Evolutionary conservation across 192 early-diverging fungal genomes (phyloP).

Genomic region (Gryganskiella cystojenkinii): DNA sequence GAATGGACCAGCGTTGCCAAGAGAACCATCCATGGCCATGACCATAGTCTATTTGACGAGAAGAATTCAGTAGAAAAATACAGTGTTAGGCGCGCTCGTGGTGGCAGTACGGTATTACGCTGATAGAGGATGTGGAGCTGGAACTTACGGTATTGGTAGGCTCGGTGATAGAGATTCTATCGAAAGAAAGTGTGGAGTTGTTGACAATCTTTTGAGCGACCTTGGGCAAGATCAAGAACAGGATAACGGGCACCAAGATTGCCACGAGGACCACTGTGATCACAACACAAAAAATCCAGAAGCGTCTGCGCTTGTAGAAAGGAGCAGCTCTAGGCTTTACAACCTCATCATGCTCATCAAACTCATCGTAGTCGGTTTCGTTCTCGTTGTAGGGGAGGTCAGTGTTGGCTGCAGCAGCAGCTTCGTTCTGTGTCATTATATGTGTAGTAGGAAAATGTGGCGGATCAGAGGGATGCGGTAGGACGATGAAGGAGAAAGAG

Average conservation of each 20-base stretch:
- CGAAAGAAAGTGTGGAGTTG: constrained; percentile 49
- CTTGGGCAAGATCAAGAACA: constrained; percentile 66
- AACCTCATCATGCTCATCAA: constrained; percentile 48
- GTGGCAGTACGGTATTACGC: too few species aligned
- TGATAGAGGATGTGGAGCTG: too few species aligned
- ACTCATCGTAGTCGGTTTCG: constrained; percentile 50
- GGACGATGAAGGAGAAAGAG: background rate
- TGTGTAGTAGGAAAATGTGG: background rate
- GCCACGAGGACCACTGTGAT: constrained; percentile 55
- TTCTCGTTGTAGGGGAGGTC: constrained; percentile 41
- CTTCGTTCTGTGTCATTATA: constrained; percentile 11
- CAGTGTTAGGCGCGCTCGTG: too few species aligned
- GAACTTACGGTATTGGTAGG: constrained; percentile 39
- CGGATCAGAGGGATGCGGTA: background rate
- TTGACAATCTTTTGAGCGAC: constrained; percentile 63
- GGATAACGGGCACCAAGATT: constrained; percentile 57
- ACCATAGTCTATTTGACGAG: background rate
- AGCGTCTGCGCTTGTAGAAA: constrained; percentile 62
- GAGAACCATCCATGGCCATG: constrained; percentile 39
- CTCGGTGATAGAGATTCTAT: constrained; percentile 41
- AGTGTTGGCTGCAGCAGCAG: constrained; percentile 33
- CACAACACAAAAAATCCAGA: constrained; percentile 63
- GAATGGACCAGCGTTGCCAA: constrained; percentile 60
- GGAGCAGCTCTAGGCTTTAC: constrained; percentile 48
- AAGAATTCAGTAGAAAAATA: too few species aligned